These are phyloP conservation scores for Apium graveolens DNA, from an alignment of 129 eudicot species.

Conservation along the genomic window DNA sequence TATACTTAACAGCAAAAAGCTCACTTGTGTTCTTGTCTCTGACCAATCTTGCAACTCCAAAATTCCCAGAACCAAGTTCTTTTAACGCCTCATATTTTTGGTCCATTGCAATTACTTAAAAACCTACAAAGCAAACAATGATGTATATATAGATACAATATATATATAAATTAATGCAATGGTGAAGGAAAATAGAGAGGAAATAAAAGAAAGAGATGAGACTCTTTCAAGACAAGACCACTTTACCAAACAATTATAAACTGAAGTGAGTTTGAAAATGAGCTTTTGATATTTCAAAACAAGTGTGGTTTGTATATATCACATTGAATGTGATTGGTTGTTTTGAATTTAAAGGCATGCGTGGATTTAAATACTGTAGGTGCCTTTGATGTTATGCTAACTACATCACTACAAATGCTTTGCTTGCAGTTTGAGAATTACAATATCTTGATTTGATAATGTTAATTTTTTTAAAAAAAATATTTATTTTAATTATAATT, in stretches of 20 bases:
- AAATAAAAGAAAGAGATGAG: constrained; percentile 20
- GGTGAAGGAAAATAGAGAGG: background rate
- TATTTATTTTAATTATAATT: too few species aligned
- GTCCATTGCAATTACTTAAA: constrained; percentile 29
- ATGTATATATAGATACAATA: constrained; percentile 8
- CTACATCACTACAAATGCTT: background rate
- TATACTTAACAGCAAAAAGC: constrained; percentile 59
- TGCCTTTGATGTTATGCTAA: background rate
- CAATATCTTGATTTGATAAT: too few species aligned
- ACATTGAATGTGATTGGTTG: background rate
- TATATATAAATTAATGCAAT: constrained; percentile 8
- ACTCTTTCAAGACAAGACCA: constrained; percentile 18
- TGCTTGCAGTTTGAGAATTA: background rate
- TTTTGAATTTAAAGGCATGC: constrained; percentile 2
- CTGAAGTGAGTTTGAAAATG: background rate
- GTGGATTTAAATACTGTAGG: background rate
- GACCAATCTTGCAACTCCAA: constrained; percentile 60
- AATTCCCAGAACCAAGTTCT: constrained; percentile 62
- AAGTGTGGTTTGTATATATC: background rate
- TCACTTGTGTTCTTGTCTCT: constrained; percentile 54
- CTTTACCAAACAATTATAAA: constrained; percentile 15
- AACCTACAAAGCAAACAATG: constrained; percentile 9
- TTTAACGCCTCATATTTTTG: constrained; percentile 50
- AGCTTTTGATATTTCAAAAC: background rate
- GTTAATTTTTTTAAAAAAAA: too few species aligned